Percentiles rank a stretch among this genome's conserved stretches.
These are phyloP conservation scores for Exophiala sp. DNA, from an alignment of 2,329 filamentous ascomycete species.

Conservation along the genomic window DNA sequence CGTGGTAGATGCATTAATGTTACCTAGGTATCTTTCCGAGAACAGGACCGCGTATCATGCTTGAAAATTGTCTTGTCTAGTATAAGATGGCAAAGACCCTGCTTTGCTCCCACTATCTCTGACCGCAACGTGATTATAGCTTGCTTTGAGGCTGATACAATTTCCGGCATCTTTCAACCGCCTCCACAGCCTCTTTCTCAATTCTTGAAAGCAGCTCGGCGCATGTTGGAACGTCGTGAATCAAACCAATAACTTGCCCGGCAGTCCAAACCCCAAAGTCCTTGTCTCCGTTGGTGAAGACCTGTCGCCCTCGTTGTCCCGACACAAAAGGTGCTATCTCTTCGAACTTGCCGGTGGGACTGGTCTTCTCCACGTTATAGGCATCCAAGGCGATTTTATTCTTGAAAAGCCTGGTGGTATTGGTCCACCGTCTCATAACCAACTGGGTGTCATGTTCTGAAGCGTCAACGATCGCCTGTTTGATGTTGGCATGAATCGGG, in stretches of 20 bases:
- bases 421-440: slow-evolving; percentile 83
- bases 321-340: slow-evolving; percentile 84
- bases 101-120: too few relatives aligned
- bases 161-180: slow-evolving; percentile 51
- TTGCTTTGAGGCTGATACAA: slow-evolving; percentile 24
- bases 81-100: too few relatives aligned
- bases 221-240: slow-evolving; percentile 60
- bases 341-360: slow-evolving; percentile 76
- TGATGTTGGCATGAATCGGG: slow-evolving; percentile 88
- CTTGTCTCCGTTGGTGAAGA: slow-evolving; percentile 85
- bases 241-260: slow-evolving; percentile 86
- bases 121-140: too few relatives aligned
- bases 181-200: slow-evolving; percentile 66
- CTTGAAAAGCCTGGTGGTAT: slow-evolving; percentile 79
- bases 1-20: too few relatives aligned
- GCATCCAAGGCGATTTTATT: slow-evolving; percentile 83
- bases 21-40: too few relatives aligned
- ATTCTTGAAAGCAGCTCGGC: slow-evolving; percentile 63
- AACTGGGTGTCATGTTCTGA: slow-evolving; percentile 88
- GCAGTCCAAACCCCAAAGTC: slow-evolving; percentile 96
- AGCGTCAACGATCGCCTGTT: slow-evolving; percentile 81
- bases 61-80: background rate
- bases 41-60: background rate
- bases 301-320: slow-evolving; percentile 82
- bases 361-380: slow-evolving; percentile 75